These are phyloP conservation scores for Penicillium verhagenii DNA, from an alignment of 495 filamentous ascomycete species.

Conservation along the genomic window DNA sequence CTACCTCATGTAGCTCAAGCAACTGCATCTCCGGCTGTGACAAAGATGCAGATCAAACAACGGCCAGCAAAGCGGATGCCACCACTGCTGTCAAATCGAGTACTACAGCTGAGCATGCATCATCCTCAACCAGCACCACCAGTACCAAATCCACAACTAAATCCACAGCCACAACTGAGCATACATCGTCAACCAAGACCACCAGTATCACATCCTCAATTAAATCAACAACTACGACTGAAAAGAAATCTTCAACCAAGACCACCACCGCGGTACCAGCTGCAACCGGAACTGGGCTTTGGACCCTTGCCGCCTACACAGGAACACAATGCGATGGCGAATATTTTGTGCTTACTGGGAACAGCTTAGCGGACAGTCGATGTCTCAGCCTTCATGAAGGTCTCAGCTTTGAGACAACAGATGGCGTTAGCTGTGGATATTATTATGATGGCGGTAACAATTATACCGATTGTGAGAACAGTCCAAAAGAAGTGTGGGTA, in stretches of 20 bases:
- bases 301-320: constrained; percentile 5
- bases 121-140: not conserved
- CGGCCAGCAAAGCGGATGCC: not conserved
- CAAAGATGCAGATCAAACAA: not conserved
- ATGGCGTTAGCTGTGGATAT: not conserved
- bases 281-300: not conserved
- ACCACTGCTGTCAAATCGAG: too few relatives aligned
- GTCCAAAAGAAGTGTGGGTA: not conserved
- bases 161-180: not conserved
- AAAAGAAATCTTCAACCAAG: not conserved
- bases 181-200: not conserved
- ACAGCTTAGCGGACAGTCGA: not conserved
- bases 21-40: not conserved
- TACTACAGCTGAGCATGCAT: too few relatives aligned
- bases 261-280: not conserved
- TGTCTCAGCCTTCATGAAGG: not conserved
- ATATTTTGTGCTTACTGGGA: constrained; percentile 3
- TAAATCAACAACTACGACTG: not conserved
- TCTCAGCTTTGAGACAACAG: not conserved
- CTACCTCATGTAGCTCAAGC: not conserved
- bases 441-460: not conserved
- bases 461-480: not conserved
- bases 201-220: not conserved
- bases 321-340: constrained; percentile 1
- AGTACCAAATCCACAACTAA: not conserved